A percentile compares a stretch with the other conserved stretches of the same genome.
phyloP scores from a whole-genome alignment of 192 early-diverging fungal genomes.

The Cetraspora pellucida region DNA sequence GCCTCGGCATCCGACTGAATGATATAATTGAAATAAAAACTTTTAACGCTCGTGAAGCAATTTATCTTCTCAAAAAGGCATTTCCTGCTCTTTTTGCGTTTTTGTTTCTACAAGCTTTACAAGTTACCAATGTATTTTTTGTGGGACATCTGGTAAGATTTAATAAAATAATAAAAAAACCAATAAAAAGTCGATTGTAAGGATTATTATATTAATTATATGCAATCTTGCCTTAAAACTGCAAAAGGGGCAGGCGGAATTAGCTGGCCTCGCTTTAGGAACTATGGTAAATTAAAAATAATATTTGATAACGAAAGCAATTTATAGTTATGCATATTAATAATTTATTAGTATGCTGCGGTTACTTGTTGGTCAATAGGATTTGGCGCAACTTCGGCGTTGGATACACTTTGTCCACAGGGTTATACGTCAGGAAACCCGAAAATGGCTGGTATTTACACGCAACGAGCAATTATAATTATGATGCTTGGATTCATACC shows the following conservation, averaged over 20 bases:
- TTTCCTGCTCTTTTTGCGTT: conserved; percentile 63
- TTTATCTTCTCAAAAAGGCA: conserved; percentile 40
- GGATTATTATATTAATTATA: no score
- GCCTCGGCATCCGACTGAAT: background rate
- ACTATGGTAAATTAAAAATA: conserved; percentile 52
- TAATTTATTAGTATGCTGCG: conserved; percentile 50
- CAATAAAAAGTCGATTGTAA: no score
- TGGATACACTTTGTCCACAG: conserved; percentile 78
- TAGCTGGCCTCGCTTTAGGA: conserved; percentile 70
- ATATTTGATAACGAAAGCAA: no score
- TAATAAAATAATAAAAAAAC: no score
- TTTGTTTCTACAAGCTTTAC: conserved; percentile 68
- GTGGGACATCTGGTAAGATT: conserved; percentile 62
- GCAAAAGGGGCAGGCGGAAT: conserved; percentile 53
- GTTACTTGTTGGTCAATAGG: conserved; percentile 69
- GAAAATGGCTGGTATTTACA: conserved; percentile 71
- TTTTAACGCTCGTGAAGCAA: conserved; percentile 7
- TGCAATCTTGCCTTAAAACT: no score
- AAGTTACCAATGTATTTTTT: conserved; percentile 63
- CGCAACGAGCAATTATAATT: conserved; percentile 82
- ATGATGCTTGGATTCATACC: conserved; percentile 69
- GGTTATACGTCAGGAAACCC: conserved; percentile 70
- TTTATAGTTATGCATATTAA: background rate
- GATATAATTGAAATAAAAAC: background rate
- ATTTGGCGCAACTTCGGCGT: conserved; percentile 69